phyloP scores from a whole-genome alignment of 2,329 filamentous ascomycete species.

The Microcyclospora tardicrescens region DNA sequence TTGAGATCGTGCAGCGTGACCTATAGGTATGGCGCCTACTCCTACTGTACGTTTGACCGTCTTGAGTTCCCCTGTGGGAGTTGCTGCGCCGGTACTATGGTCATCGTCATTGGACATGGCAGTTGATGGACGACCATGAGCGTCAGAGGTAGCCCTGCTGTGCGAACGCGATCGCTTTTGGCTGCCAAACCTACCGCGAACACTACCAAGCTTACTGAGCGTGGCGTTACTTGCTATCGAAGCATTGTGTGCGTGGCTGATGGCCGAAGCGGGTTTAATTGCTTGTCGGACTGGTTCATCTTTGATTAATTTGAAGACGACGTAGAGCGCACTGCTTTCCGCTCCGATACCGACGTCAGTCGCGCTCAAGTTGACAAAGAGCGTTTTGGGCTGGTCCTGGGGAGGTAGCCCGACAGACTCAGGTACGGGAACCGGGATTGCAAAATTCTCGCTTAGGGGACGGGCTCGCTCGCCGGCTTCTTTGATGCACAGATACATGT shows the following conservation, averaged over 20 bases:
- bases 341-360: conserved; percentile 55
- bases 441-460: conserved; percentile 71
- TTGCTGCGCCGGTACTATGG: conserved; percentile 10
- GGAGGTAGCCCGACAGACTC: conserved; percentile 55
- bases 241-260: not conserved
- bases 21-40: conserved; percentile 64
- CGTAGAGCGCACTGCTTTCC: conserved; percentile 58
- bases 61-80: conserved; percentile 28
- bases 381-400: conserved; percentile 60
- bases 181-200: conserved; percentile 52
- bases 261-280: conserved; percentile 1
- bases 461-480: conserved; percentile 48
- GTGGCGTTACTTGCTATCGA: conserved; percentile 5
- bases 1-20: conserved; percentile 26
- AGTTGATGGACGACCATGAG: conserved; percentile 12
- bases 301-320: conserved; percentile 69
- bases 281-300: conserved; percentile 31
- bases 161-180: conserved; percentile 31
- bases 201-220: conserved; percentile 13
- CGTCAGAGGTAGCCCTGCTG: conserved; percentile 8
- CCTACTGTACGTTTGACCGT: conserved; percentile 57
- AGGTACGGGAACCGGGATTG: conserved; percentile 61
- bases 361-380: conserved; percentile 76
- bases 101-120: conserved; percentile 9
- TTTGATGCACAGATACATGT: conserved; percentile 66